A percentile compares a stretch with the other conserved stretches of the same genome.
Conservation (phyloP, 148 eudicot species). For the Fagopyrum homotropicum region DNA sequence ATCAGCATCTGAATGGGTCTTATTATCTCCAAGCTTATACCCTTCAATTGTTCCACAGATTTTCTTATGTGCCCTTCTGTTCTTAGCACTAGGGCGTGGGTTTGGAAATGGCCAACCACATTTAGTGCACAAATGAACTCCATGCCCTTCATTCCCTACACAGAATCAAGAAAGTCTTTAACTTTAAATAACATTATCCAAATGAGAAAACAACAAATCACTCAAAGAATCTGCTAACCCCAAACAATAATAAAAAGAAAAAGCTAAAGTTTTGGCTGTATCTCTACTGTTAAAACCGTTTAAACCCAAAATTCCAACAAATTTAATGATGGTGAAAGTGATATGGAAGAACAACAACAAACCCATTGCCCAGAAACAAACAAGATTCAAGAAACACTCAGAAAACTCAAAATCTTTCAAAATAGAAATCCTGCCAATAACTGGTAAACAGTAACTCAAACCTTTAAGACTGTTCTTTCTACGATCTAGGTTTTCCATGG, state of each 20-base stretch:
- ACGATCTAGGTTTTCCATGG: slow-evolving; percentile 38
- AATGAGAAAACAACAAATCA: neutral
- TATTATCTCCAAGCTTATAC: slow-evolving; percentile 26
- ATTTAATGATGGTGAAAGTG: slow-evolving; percentile 1
- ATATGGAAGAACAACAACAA: slow-evolving; percentile 6
- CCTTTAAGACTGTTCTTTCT: slow-evolving; percentile 27
- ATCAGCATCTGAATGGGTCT: slow-evolving; percentile 26
- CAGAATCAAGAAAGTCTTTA: neutral
- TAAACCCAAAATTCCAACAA: neutral
- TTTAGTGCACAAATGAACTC: slow-evolving; percentile 46
- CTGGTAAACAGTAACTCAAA: slow-evolving; percentile 10
- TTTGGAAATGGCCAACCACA: slow-evolving; percentile 87
- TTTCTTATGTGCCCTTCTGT: slow-evolving; percentile 73
- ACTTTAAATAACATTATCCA: neutral
- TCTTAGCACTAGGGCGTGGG: slow-evolving; percentile 66
- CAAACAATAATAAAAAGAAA: neutral
- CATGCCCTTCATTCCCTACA: slow-evolving; percentile 45
- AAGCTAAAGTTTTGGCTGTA: neutral
- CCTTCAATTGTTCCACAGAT: slow-evolving; percentile 74
- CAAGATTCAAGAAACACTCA: neutral
- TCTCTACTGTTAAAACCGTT: neutral
- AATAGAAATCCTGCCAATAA: neutral
- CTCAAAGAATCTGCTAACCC: neutral
- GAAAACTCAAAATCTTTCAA: neutral
- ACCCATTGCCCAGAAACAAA: neutral